Percentiles rank a stretch among this genome's conserved stretches.
Conservation (phyloP, 192 early-diverging fungal species). For the Entomortierella parvispora region DNA sequence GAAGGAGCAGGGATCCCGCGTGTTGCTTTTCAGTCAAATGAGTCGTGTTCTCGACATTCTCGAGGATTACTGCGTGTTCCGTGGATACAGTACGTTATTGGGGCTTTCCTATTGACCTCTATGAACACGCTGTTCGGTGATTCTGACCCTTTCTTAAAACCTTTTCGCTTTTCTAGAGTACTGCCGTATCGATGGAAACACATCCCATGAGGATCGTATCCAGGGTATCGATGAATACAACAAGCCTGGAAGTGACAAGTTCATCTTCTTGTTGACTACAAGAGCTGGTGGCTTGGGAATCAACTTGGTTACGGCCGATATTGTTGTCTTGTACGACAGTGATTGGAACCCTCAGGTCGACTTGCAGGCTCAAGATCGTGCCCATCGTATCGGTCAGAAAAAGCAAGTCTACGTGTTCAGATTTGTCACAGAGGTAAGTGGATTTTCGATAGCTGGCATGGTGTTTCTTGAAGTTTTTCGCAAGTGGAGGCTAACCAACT, state of each 20-base stretch:
- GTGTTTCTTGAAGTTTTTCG: neutral
- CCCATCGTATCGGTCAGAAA: slow-evolving; percentile 98
- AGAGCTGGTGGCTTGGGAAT: slow-evolving; percentile 98
- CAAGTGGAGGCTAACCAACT: neutral
- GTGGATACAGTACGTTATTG: slow-evolving; percentile 70
- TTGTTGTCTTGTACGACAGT: slow-evolving; percentile 95
- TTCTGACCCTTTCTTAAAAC: neutral
- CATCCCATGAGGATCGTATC: slow-evolving; percentile 93
- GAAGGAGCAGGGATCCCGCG: slow-evolving; percentile 92
- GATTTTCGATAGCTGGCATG: neutral
- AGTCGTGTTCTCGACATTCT: slow-evolving; percentile 97
- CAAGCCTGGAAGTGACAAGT: slow-evolving; percentile 88
- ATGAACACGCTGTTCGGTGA: neutral
- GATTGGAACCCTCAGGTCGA: slow-evolving; percentile 96
- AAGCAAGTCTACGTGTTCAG: slow-evolving; percentile 98
- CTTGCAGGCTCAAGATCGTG: slow-evolving; percentile 95
- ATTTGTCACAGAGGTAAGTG: slow-evolving; percentile 87
- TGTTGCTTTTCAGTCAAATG: slow-evolving; percentile 98
- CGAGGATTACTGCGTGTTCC: slow-evolving; percentile 96
- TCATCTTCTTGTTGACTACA: slow-evolving; percentile 96
- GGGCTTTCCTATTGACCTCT: neutral
- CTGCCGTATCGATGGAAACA: slow-evolving; percentile 97
- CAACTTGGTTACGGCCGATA: slow-evolving; percentile 95
- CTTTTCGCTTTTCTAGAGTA: slow-evolving; percentile 64
- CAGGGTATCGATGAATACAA: slow-evolving; percentile 95